A percentile compares a stretch with the other conserved stretches of the same genome.
Conservation (phyloP, 805 yeast species). For the Candida takata region DNA sequence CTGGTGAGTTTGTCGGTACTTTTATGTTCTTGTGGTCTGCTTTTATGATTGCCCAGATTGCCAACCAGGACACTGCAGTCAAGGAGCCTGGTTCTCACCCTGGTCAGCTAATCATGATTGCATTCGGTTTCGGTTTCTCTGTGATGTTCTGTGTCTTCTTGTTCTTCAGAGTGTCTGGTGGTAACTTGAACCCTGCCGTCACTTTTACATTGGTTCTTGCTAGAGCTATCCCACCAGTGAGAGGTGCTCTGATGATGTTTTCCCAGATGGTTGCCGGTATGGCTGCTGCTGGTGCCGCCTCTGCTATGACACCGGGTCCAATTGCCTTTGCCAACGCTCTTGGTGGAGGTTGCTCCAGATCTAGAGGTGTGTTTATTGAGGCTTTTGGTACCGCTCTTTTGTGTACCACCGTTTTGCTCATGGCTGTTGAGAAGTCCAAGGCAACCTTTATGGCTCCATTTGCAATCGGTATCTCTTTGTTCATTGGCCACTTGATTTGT, state of each 20-base stretch:
- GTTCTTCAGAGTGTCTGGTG: constrained; percentile 76
- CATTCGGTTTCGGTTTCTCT: constrained; percentile 83
- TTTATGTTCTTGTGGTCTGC: constrained; percentile 80
- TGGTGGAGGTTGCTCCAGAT: constrained; percentile 63
- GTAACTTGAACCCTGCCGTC: constrained; percentile 87
- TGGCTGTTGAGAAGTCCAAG: constrained; percentile 77
- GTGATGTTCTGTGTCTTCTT: constrained; percentile 67
- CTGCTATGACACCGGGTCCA: constrained; percentile 78
- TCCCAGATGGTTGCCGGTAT: constrained; percentile 79
- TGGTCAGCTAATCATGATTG: constrained; percentile 65
- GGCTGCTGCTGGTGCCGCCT: constrained; percentile 88
- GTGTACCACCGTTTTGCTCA: constrained; percentile 69
- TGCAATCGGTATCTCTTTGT: constrained; percentile 74
- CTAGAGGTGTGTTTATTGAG: constrained; percentile 77
- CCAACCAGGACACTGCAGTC: constrained; percentile 48
- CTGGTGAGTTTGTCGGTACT: constrained; percentile 84
- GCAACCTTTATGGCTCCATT: constrained; percentile 77
- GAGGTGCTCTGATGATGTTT: constrained; percentile 58
- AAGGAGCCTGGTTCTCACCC: constrained; percentile 45
- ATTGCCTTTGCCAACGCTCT: constrained; percentile 63
- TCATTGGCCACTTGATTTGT: constrained; percentile 74
- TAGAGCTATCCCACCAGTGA: constrained; percentile 64
- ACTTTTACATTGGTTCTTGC: constrained; percentile 67
- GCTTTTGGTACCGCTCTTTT: constrained; percentile 71
- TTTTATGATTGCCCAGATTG: constrained; percentile 74